Evolutionary conservation across 1,284 basidiomycete species (phyloP), one percentile per base, ranked within the genome.

Genomic region (Amylostereum chailletii): DNA sequence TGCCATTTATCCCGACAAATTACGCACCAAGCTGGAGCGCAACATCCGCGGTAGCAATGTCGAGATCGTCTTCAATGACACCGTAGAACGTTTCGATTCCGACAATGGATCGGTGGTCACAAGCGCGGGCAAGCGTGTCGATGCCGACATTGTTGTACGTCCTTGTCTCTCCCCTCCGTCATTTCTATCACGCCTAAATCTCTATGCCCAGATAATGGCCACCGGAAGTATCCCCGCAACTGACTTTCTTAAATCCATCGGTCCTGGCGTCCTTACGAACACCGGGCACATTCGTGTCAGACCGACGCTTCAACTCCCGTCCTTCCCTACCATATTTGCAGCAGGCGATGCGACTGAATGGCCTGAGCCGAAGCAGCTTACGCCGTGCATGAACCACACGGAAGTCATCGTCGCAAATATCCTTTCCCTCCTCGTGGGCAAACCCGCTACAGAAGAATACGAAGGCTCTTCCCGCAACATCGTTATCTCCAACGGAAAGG

Each of bases 61-160:
- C 48, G 62, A 77, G 3, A 43, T 88, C 47, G 53, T 83, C 19
- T 67, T 81, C 40, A 67, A 72, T 39, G 82, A 88, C 52, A 71
- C 64, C 47, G 62, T 85, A 42, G 77, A 83, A 55, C 58, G 71
- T 2, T 53, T 69, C 6, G 65, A 67, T 2, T 53, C 58, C 3
- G 50, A 51, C 27, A 49, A 55, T 3, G 55, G 62, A 34, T 62
- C 67, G 36, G 57, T 82, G 5, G 71, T 62, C 5, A 86, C 83
- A 2, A 67, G 72, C 44, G 72, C 69, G 8, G 81, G 83, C 10
- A 75, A 72, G 52, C 56, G 48, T 2, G 62, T 87, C 34, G 58
- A 71, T 2, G 79, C 77, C 0, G 83, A 86, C 58, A 65, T 83
- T 0, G 69, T 83, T 9, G 79, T 84, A 64, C 47, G 77, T 63